phyloP scores from a whole-genome alignment of 2,329 filamentous ascomycete genomes.

The Talaromyces piceae region DNA sequence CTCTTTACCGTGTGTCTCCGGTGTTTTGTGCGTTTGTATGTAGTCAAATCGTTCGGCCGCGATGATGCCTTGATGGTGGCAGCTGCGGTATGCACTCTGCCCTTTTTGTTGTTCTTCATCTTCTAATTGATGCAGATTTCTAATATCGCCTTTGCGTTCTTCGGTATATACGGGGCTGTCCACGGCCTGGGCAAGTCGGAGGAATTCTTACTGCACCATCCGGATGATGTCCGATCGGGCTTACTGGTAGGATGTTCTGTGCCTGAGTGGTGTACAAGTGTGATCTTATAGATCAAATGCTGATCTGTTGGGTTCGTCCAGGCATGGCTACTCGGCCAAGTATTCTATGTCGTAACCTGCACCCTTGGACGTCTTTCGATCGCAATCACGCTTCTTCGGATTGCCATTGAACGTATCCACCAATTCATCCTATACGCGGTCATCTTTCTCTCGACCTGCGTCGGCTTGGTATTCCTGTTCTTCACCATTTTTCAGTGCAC shows the following conservation, averaged over 20 bases:
- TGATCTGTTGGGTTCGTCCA: background rate
- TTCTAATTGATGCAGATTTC: constrained; percentile 13
- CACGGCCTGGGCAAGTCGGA: constrained; percentile 18
- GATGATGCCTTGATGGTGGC: constrained; percentile 27
- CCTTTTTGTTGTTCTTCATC: background rate
- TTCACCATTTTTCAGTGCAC: constrained; percentile 45
- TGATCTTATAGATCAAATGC: background rate
- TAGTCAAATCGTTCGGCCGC: constrained; percentile 34
- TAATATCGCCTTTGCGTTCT: constrained; percentile 21
- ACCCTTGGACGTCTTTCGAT: constrained; percentile 44
- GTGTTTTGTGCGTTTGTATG: constrained; percentile 33
- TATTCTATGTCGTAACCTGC: constrained; percentile 43
- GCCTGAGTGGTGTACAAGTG: background rate
- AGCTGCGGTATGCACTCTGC: constrained; percentile 19
- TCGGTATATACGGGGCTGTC: constrained; percentile 19
- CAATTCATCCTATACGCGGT: constrained; percentile 40
- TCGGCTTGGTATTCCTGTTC: constrained; percentile 43
- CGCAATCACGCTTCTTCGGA: constrained; percentile 44
- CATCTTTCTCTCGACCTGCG: constrained; percentile 35
- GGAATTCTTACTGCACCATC: constrained; percentile 14
- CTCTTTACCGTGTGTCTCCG: constrained; percentile 31
- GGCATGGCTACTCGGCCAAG: constrained; percentile 46
- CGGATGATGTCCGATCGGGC: constrained; percentile 16
- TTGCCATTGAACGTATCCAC: constrained; percentile 40
- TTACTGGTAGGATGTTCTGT: constrained; percentile 16